Conservation (phyloP, 2,329 filamentous ascomycete species). For the Neopestalotiopsis sp. region DNA sequence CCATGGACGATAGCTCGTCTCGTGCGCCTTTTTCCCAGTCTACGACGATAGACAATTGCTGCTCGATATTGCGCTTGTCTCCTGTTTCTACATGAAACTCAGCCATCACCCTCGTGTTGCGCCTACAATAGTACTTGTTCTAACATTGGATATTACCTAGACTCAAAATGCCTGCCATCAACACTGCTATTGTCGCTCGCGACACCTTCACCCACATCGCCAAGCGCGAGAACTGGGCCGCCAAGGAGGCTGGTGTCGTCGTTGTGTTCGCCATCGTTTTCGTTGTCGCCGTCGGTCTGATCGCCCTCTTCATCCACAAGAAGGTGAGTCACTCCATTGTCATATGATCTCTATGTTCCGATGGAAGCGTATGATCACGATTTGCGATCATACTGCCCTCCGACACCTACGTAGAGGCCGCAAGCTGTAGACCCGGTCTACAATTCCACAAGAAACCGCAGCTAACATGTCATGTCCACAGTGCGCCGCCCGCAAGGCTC, state of each 20-base stretch:
- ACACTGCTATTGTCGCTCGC: slow-evolving; percentile 39
- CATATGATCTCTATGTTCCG: too few relatives aligned
- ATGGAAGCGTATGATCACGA: too few relatives aligned
- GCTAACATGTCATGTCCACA: too few relatives aligned
- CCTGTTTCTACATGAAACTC: slow-evolving; percentile 21
- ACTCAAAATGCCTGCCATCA: slow-evolving; percentile 40
- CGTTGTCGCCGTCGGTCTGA: slow-evolving; percentile 36
- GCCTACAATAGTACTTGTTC: slow-evolving; percentile 18
- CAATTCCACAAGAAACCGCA: too few relatives aligned
- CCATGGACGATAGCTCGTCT: slow-evolving; percentile 17
- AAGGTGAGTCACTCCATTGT: background rate
- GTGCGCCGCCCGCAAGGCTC: slow-evolving; percentile 33
- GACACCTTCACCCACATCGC: slow-evolving; percentile 36
- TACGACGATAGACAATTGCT: background rate
- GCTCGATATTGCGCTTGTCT: background rate
- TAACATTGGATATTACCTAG: slow-evolving; percentile 22
- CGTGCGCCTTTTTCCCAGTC: slow-evolving; percentile 27
- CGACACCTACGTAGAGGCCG: too few relatives aligned
- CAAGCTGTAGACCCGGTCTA: too few relatives aligned
- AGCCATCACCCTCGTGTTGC: slow-evolving; percentile 7
- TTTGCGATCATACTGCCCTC: too few relatives aligned
- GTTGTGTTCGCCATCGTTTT: slow-evolving; percentile 42
- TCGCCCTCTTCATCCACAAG: slow-evolving; percentile 38
- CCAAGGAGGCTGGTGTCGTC: slow-evolving; percentile 39
- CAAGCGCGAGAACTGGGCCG: slow-evolving; percentile 39